Conservation (phyloP, 352 stramenopile species). For the Blastocystis sp. region DNA sequence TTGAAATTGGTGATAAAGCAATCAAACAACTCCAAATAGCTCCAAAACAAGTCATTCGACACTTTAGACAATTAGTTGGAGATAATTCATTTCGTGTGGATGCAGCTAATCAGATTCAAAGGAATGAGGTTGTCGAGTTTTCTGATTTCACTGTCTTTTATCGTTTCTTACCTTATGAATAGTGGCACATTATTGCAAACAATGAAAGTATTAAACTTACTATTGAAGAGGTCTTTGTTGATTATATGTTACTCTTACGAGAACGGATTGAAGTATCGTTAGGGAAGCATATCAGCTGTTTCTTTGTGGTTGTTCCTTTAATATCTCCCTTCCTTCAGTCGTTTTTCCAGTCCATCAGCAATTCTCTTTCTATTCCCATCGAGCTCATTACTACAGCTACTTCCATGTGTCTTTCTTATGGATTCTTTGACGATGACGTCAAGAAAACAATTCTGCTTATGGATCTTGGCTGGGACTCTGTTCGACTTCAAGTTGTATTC, state of each 20-base stretch:
- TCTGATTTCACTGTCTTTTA: not conserved
- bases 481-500: not conserved
- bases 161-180: not conserved
- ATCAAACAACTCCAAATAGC: not conserved
- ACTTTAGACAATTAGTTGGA: not conserved
- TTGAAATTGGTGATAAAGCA: conserved; percentile 1
- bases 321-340: not conserved
- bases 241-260: not conserved
- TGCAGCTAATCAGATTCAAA: not conserved
- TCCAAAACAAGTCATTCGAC: conserved; percentile 43
- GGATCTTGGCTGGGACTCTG: conserved; percentile 40
- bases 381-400: not conserved
- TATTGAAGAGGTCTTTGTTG: conserved; percentile 5
- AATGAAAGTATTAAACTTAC: conserved; percentile 11
- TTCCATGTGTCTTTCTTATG: conserved; percentile 40
- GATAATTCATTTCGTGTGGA: not conserved
- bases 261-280: not conserved
- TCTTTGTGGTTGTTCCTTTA: conserved; percentile 12
- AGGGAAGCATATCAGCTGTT: not conserved
- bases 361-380: not conserved
- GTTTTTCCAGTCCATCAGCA: not conserved
- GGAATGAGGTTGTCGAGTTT: not conserved
- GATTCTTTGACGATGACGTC: conserved; percentile 29
- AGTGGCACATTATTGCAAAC: conserved; percentile 35
- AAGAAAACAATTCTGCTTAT: not conserved